Evolutionary conservation across 345 rosid species (phyloP).

Genomic region (Theobroma cacao): DNA sequence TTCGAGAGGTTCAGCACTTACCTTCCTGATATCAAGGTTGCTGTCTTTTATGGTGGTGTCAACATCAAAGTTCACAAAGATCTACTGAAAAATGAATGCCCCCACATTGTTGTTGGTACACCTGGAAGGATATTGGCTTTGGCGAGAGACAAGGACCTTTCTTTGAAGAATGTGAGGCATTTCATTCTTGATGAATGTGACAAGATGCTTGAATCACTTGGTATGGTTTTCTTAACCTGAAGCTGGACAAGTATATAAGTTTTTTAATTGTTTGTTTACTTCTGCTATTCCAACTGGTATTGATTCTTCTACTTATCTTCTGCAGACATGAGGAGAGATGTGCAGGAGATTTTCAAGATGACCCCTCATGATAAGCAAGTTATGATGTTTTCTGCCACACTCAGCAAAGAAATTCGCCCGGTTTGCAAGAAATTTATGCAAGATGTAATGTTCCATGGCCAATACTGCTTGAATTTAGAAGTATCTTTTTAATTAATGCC

Average conservation of each 20-base stretch:
- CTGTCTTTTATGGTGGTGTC: constrained; percentile 97
- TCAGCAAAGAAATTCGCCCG: constrained; percentile 99
- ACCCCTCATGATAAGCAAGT: constrained; percentile 99
- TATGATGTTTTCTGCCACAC: constrained; percentile 99
- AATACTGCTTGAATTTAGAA: constrained; percentile 57
- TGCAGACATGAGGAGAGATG: constrained; percentile 96
- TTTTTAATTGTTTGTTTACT: neutral
- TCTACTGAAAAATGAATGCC: constrained; percentile 93
- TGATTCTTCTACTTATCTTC: neutral
- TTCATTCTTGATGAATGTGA: constrained; percentile 99
- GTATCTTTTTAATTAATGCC: constrained; percentile 42
- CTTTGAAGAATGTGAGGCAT: constrained; percentile 98
- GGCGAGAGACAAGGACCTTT: constrained; percentile 88
- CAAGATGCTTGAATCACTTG: constrained; percentile 99
- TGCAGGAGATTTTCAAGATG: constrained; percentile 98
- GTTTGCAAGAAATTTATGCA: constrained; percentile 99
- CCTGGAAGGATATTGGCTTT: constrained; percentile 94
- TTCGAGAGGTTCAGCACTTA: constrained; percentile 96
- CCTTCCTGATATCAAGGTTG: constrained; percentile 83
- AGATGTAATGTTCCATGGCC: constrained; percentile 90
- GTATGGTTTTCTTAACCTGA: constrained; percentile 27
- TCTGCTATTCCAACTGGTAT: neutral
- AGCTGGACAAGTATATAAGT: neutral
- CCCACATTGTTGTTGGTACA: constrained; percentile 97
- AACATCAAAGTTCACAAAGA: constrained; percentile 88